These are phyloP conservation scores for Talaromyces marneffei DNA, from an alignment of 2,329 filamentous ascomycete genomes.

Conservation along the genomic window DNA sequence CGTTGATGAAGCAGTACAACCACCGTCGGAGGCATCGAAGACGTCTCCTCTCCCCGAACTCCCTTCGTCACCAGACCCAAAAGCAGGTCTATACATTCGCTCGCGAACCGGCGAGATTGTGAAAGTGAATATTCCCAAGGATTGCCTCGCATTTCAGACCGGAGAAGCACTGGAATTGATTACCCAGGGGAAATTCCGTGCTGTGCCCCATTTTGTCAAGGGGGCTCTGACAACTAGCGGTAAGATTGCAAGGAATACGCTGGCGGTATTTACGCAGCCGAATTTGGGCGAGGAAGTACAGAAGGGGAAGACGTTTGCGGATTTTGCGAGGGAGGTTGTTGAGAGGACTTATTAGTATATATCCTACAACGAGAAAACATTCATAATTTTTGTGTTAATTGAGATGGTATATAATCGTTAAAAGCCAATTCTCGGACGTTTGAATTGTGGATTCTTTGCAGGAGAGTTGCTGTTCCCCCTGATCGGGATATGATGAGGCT, in stretches of 20 bases:
- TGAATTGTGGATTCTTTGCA: background rate
- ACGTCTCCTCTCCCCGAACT: constrained; percentile 60
- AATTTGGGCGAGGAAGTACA: constrained; percentile 70
- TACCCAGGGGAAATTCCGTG: constrained; percentile 83
- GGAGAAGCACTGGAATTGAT: constrained; percentile 88
- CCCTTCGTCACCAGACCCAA: constrained; percentile 68
- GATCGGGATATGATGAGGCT: background rate
- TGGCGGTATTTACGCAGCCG: constrained; percentile 96
- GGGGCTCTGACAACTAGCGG: constrained; percentile 58
- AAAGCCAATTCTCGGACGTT: constrained; percentile 3
- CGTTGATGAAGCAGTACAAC: constrained; percentile 60
- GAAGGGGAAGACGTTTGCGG: constrained; percentile 66
- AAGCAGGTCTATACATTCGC: constrained; percentile 88
- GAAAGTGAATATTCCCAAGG: constrained; percentile 86
- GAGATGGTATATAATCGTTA: background rate
- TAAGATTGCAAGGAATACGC: constrained; percentile 70
- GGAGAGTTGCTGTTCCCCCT: background rate
- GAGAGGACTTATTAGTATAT: constrained; percentile 59
- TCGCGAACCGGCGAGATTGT: constrained; percentile 73
- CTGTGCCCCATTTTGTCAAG: constrained; percentile 91
- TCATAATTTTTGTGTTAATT: background rate
- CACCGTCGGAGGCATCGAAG: constrained; percentile 17
- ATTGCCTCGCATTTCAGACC: constrained; percentile 93
- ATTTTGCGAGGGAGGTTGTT: constrained; percentile 74
- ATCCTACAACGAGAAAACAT: background rate